Evolutionary conservation across 2,329 filamentous ascomycete genomes (phyloP).

Genomic region (Colletotrichum sp.): DNA sequence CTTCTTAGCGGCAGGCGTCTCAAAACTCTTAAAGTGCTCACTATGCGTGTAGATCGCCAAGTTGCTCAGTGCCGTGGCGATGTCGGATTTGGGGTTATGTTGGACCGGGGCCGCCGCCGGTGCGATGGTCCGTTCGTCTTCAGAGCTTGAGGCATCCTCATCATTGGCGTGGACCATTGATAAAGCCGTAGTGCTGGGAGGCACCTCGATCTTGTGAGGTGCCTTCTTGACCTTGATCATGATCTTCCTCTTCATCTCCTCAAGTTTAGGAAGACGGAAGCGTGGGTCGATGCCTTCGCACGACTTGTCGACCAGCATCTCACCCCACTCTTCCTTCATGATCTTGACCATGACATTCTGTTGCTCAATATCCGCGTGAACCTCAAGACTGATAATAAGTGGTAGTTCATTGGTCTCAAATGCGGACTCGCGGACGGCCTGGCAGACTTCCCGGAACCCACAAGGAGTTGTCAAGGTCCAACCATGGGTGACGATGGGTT

Average conservation of each 20-base stretch:
- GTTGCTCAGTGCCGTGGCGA: slow-evolving; percentile 74
- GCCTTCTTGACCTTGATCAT: slow-evolving; percentile 79
- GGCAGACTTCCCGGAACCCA: slow-evolving; percentile 85
- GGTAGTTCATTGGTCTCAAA: slow-evolving; percentile 80
- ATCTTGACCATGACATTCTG: slow-evolving; percentile 94
- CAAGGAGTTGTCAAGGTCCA: slow-evolving; percentile 88
- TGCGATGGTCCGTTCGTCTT: slow-evolving; percentile 43
- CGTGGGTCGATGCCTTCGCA: slow-evolving; percentile 56
- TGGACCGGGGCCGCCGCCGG: not conserved
- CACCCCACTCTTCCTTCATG: slow-evolving; percentile 88
- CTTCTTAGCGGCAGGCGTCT: slow-evolving; percentile 65
- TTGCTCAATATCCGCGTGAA: slow-evolving; percentile 82
- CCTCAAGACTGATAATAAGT: slow-evolving; percentile 90
- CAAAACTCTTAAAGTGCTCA: slow-evolving; percentile 78
- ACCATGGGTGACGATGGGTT: slow-evolving; percentile 83
- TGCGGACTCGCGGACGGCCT: slow-evolving; percentile 77
- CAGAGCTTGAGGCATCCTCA: slow-evolving; percentile 46
- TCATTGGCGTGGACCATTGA: slow-evolving; percentile 35
- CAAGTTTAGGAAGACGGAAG: slow-evolving; percentile 70
- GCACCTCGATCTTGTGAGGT: slow-evolving; percentile 35
- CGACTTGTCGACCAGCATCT: slow-evolving; percentile 69
- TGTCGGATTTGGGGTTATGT: slow-evolving; percentile 58
- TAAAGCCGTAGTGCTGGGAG: slow-evolving; percentile 34
- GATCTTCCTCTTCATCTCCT: slow-evolving; percentile 79
- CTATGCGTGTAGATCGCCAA: slow-evolving; percentile 88